A percentile compares a stretch with the other conserved stretches of the same genome.
Evolutionary conservation across 2,329 filamentous ascomycete species (phyloP).

Genomic region (Aspergillus sp.): DNA sequence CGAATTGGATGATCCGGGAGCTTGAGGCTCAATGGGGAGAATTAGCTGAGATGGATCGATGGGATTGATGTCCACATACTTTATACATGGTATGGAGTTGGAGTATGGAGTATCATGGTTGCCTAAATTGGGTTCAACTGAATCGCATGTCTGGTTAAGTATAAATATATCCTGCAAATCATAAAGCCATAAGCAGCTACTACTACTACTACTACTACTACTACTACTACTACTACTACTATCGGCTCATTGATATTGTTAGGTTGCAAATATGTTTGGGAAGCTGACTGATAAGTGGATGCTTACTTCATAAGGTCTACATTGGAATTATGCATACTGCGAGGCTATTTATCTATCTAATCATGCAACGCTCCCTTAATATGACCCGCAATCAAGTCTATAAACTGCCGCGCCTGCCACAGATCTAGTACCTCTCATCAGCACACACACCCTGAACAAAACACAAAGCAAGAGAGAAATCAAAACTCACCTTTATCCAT

Average conservation of each 20-base stretch:
- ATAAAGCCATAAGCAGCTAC: too few species aligned
- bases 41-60: conserved; percentile 13
- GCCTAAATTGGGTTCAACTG: too few species aligned
- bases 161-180: too few species aligned
- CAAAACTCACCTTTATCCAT: conserved; percentile 40
- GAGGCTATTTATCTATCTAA: not conserved
- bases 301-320: too few species aligned
- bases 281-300: too few species aligned
- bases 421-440: conserved; percentile 19
- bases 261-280: too few species aligned
- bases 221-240: too few species aligned
- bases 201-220: too few species aligned
- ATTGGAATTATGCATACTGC: too few species aligned
- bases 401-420: conserved; percentile 34
- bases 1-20: conserved; percentile 32
- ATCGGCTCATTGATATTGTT: too few species aligned
- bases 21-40: conserved; percentile 34
- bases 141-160: too few species aligned
- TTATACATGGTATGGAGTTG: not conserved
- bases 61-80: not conserved
- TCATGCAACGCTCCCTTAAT: conserved; percentile 21
- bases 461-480: not conserved
- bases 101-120: too few species aligned
- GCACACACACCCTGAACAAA: not conserved
- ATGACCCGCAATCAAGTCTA: conserved; percentile 28